Evolutionary conservation across 441 rosid species (phyloP).

Genomic region (Omphalea diandra): DNA sequence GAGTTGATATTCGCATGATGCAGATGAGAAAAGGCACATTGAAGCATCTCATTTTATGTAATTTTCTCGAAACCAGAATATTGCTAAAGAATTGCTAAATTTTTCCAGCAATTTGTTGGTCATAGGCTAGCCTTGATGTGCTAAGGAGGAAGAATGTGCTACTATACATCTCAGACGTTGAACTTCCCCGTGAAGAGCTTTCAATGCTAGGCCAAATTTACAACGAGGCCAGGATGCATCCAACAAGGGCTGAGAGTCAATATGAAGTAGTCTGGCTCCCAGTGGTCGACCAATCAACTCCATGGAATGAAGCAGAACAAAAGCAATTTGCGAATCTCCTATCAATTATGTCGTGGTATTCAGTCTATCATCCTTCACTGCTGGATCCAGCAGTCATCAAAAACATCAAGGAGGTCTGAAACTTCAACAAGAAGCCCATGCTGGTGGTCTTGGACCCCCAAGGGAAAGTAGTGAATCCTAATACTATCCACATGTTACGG

Average conservation of each 20-base stretch:
- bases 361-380: slow-evolving; percentile 56
- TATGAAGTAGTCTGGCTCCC: slow-evolving; percentile 90
- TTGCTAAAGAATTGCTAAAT: neutral
- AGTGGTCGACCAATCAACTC: slow-evolving; percentile 45
- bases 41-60: slow-evolving; percentile 47
- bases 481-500: slow-evolving; percentile 91
- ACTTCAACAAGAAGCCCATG: slow-evolving; percentile 68
- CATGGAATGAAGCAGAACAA: slow-evolving; percentile 42
- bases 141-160: slow-evolving; percentile 70
- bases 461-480: slow-evolving; percentile 65
- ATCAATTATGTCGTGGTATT: slow-evolving; percentile 65
- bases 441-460: slow-evolving; percentile 79
- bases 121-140: slow-evolving; percentile 63
- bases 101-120: neutral
- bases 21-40: slow-evolving; percentile 55
- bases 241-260: slow-evolving; percentile 41
- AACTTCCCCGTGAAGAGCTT: slow-evolving; percentile 60
- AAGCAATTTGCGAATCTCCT: slow-evolving; percentile 52
- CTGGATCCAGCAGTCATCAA: slow-evolving; percentile 53
- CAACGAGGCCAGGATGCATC: slow-evolving; percentile 43
- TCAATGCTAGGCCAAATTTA: slow-evolving; percentile 55
- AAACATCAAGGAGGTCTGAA: slow-evolving; percentile 67
- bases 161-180: slow-evolving; percentile 70
- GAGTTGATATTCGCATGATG: neutral
- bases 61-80: neutral